phyloP scores from a whole-genome alignment of 1,284 basidiomycete genomes.

The Apiotrichum mycotoxinovorans region DNA sequence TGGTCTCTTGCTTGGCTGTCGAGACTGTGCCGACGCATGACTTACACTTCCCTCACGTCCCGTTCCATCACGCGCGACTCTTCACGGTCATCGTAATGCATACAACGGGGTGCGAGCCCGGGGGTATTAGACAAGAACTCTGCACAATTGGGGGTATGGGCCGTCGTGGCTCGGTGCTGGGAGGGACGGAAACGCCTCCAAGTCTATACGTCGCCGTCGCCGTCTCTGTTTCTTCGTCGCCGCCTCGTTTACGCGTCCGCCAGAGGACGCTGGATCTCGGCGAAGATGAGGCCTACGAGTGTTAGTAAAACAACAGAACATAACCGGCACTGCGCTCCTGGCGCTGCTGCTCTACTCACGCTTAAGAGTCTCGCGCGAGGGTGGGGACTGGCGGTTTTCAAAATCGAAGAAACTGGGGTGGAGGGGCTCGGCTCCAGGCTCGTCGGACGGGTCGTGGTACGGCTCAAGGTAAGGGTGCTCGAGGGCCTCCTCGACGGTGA shows the following conservation, averaged over 20 bases:
- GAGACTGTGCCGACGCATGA: too few species aligned
- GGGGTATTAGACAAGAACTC: conserved; percentile 4
- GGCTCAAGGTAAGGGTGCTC: conserved; percentile 90
- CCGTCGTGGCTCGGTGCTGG: background rate
- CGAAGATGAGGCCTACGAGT: conserved; percentile 49
- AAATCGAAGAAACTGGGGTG: conserved; percentile 88
- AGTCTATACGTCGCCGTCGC: background rate
- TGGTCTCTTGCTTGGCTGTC: too few species aligned
- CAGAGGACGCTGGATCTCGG: conserved; percentile 48
- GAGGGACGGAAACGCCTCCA: background rate
- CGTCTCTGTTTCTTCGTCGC: background rate
- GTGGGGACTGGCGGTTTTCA: conserved; percentile 56
- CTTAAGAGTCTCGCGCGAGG: conserved; percentile 53
- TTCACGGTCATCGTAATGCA: conserved; percentile 10
- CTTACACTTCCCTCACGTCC: too few species aligned
- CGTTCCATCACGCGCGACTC: background rate
- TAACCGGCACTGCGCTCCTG: background rate
- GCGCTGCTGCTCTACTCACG: conserved; percentile 31
- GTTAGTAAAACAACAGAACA: too few species aligned
- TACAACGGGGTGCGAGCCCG: conserved; percentile 11
- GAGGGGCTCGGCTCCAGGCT: conserved; percentile 73
- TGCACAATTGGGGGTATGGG: conserved; percentile 3
- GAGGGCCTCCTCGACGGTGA: conserved; percentile 84
- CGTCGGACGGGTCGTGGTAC: conserved; percentile 85
- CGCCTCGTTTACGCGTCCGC: conserved; percentile 18